A percentile compares a stretch with the other conserved stretches of the same genome.
Evolutionary conservation across 176 grass and related monocot genomes (phyloP).

Genomic region (Aegilops longissima): DNA sequence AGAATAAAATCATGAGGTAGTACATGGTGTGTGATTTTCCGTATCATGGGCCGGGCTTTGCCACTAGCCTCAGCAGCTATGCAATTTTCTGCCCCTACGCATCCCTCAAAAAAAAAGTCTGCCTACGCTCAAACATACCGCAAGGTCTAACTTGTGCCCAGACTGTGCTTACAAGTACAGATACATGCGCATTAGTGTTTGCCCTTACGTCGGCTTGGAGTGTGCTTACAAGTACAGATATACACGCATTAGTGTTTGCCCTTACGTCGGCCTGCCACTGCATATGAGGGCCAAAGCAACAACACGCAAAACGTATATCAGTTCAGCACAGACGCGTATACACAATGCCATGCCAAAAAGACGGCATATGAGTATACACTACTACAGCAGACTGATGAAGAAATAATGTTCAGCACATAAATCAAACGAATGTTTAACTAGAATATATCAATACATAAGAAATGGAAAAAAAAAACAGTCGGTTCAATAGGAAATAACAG

Average conservation of each 20-base stretch:
- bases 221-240: neutral
- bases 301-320: neutral
- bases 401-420: neutral
- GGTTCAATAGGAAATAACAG: neutral
- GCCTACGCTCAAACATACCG: neutral
- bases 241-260: neutral
- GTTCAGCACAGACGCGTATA: too few relatives aligned
- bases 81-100: too few relatives aligned
- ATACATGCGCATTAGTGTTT: too few relatives aligned
- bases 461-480: neutral
- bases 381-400: too few relatives aligned
- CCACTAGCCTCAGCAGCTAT: neutral
- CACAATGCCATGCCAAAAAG: too few relatives aligned
- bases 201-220: neutral
- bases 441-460: conserved; percentile 28
- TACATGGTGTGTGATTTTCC: neutral
- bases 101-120: too few relatives aligned
- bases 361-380: too few relatives aligned
- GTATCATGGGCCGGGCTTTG: too few relatives aligned
- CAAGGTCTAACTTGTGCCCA: neutral
- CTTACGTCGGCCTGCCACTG: neutral
- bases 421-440: conserved; percentile 22
- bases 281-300: neutral
- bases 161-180: neutral
- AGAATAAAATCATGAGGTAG: too few relatives aligned